A percentile compares a stretch with the other conserved stretches of the same genome.
Conservation (phyloP, 2,329 filamentous ascomycete species). For the Tolypocladium amazonense region DNA sequence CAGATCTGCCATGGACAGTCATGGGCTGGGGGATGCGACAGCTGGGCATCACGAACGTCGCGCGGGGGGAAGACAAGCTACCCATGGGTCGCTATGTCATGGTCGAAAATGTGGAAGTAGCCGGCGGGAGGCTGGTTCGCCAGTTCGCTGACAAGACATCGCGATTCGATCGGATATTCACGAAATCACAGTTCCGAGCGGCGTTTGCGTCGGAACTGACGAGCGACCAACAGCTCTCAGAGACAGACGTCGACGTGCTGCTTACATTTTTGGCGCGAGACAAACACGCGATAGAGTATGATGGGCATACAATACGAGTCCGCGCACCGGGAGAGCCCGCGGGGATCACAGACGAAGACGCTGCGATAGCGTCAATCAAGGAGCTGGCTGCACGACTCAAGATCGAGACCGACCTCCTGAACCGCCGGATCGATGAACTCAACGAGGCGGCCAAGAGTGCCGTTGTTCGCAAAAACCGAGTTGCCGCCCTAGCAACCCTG, state of each 20-base stretch:
- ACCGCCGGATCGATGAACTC: conserved; percentile 55
- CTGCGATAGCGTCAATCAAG: conserved; percentile 73
- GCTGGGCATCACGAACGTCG: conserved; percentile 47
- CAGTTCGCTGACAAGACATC: conserved; percentile 30
- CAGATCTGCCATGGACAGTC: conserved; percentile 58
- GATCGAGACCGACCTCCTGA: conserved; percentile 58
- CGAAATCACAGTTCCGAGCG: conserved; percentile 51
- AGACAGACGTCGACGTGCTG: conserved; percentile 58
- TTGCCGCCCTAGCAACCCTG: conserved; percentile 67
- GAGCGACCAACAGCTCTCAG: conserved; percentile 39
- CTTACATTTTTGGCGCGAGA: conserved; percentile 61
- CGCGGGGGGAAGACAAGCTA: conserved; percentile 41
- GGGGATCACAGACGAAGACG: conserved; percentile 64
- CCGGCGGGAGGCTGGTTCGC: conserved; percentile 42
- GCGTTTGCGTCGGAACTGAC: conserved; percentile 44
- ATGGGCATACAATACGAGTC: conserved; percentile 66
- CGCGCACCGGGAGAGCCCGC: conserved; percentile 38
- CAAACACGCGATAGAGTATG: conserved; percentile 45
- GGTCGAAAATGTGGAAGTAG: conserved; percentile 49
- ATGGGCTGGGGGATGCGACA: conserved; percentile 67
- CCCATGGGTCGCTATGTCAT: conserved; percentile 56
- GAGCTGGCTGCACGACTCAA: conserved; percentile 66
- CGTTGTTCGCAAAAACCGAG: conserved; percentile 60
- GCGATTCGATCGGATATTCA: conserved; percentile 57
- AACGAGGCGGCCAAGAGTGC: conserved; percentile 56